Base-by-base conservation (phyloP, 805 yeast genomes). In the Ogataea corticis region DNA sequence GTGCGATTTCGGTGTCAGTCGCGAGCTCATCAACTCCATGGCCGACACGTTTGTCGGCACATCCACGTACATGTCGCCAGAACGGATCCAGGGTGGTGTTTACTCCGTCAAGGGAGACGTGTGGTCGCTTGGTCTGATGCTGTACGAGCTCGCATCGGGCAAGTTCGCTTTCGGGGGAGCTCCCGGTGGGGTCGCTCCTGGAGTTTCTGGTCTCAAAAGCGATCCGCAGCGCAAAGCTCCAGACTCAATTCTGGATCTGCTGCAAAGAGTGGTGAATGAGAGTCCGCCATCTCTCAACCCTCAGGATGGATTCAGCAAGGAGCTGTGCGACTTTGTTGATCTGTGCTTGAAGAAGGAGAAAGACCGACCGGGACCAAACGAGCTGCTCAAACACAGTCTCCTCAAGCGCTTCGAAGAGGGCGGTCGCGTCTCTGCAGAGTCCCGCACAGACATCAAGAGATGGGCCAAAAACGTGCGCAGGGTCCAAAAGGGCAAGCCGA, bases 1-100 rank as follows among this genome's bases (percentile, higher is more conserved):
- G 18, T 91, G 98, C 68, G 99, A 94, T 67, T 94, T 94, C 70
- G 99, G 99, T 17, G 99, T 94, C 6, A 82, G 91, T 25, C 82
- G 97, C 49, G 96, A 90, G 61, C 74, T 94, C 41, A 87, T 88
- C 45, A 90, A 92, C 66, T 94, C 99, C 1, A 78, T 94, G 47
- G 99, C 97, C 0, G 97, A 94, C 59, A 94, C 99, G 0, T 94
- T 94, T 72, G 98, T 94, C 9, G 99, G 99, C 1, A 94, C 99
- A 0, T 89, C 97, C 1, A 89, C 96, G 0, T 94, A 94, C 63
- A 94, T 94, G 95, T 87, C 96, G 1, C 99, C 99, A 0, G 99
- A 94, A 59, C 76, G 99, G 51, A 92, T 94, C 44, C 96, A 90
- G 67, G 99, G 99, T 15, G 88, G 87, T 34, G 83, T 84, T 9